phyloP scores from a whole-genome alignment of 208 protist species.

The Trypanosoma caninum region DNA sequence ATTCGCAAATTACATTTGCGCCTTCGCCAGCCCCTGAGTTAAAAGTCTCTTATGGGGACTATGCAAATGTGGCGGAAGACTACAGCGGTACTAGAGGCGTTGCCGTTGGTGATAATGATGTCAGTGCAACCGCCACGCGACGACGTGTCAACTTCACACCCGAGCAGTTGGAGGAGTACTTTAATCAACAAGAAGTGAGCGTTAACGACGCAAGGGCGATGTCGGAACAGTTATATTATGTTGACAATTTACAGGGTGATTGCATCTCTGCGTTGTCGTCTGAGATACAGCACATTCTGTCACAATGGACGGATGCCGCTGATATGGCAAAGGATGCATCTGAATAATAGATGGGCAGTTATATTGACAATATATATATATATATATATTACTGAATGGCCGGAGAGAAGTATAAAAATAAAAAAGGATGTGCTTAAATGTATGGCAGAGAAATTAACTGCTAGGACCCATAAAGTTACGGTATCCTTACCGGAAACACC shows the following conservation, averaged over 20 bases:
- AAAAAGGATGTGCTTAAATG: too few relatives aligned
- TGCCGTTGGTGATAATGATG: too few relatives aligned
- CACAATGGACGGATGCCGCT: constrained; percentile 5
- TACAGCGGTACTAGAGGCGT: not conserved
- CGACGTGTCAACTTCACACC: too few relatives aligned
- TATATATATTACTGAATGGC: too few relatives aligned
- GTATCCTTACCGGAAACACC: too few relatives aligned
- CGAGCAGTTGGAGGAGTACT: too few relatives aligned
- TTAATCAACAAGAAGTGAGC: too few relatives aligned
- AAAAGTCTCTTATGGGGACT: not conserved
- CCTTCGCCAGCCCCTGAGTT: not conserved
- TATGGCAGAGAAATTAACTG: too few relatives aligned
- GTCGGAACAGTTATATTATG: not conserved
- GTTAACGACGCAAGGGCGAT: not conserved
- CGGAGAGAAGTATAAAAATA: too few relatives aligned
- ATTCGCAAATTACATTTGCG: constrained; percentile 8
- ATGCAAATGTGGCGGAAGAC: not conserved
- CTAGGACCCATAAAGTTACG: too few relatives aligned
- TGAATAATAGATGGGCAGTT: too few relatives aligned
- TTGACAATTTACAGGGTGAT: not conserved
- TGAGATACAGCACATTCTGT: constrained; percentile 13
- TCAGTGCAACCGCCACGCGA: too few relatives aligned
- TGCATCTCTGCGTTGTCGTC: constrained; percentile 12
- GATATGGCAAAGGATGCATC: not conserved
- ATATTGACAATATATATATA: not conserved